Conservation (phyloP, 306 rosid genomes). For the Vigna radiata region DNA sequence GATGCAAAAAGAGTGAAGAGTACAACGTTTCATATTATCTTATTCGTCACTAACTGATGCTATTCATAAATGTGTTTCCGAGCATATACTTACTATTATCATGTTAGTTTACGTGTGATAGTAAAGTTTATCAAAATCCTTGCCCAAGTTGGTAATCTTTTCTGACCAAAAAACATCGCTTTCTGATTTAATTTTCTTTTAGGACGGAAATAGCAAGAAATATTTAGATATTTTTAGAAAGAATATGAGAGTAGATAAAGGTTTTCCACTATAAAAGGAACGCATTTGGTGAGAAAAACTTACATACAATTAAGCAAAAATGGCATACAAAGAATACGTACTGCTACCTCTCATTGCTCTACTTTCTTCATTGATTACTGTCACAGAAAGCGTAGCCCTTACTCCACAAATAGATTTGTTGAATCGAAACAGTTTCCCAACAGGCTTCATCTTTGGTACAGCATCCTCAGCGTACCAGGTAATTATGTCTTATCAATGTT, state of each 20-base stretch:
- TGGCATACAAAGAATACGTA: conserved; percentile 4
- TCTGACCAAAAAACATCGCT: not conserved
- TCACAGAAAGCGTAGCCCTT: not conserved
- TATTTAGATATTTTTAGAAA: not conserved
- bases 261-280: conserved; percentile 11
- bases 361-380: not conserved
- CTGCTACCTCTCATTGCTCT: not conserved
- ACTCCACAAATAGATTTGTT: not conserved
- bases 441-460: conserved; percentile 44
- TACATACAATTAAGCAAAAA: not conserved
- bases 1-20: too few species aligned
- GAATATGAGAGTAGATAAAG: not conserved
- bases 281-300: not conserved
- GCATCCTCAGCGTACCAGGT: conserved; percentile 42
- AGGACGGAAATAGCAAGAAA: not conserved
- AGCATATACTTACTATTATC: too few species aligned
- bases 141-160: too few species aligned
- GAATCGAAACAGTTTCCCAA: conserved; percentile 33
- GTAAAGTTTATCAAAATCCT: too few species aligned
- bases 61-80: too few species aligned
- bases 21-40: too few species aligned
- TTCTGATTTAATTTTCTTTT: not conserved
- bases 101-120: too few species aligned
- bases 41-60: too few species aligned
- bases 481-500: not conserved